phyloP scores from a whole-genome alignment of 1,284 basidiomycete species.

The Irpex sp. region DNA sequence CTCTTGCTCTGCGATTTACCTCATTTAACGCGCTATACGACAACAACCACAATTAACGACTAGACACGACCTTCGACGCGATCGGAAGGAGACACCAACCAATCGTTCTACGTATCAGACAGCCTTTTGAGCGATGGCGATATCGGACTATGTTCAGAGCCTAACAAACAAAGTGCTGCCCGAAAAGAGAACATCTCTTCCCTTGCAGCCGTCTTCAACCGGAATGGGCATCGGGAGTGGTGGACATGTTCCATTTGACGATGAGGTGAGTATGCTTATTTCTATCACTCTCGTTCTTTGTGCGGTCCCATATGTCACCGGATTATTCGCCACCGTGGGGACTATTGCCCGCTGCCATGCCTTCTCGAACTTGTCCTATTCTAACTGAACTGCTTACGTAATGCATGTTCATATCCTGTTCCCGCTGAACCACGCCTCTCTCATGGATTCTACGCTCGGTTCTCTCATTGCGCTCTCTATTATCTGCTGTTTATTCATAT shows the following conservation, averaged over 20 bases:
- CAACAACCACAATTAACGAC: not conserved
- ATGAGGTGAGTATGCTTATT: constrained; percentile 50
- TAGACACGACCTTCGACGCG: not conserved
- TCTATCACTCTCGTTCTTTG: constrained; percentile 10
- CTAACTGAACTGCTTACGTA: constrained; percentile 43
- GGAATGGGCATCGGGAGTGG: constrained; percentile 50
- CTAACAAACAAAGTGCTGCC: constrained; percentile 22
- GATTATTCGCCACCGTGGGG: constrained; percentile 2
- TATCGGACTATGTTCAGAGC: constrained; percentile 25
- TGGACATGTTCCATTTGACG: constrained; percentile 58
- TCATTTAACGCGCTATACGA: not conserved
- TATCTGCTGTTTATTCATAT: constrained; percentile 52
- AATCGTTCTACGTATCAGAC: not conserved
- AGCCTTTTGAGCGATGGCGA: constrained; percentile 16
- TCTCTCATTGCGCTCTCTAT: constrained; percentile 55
- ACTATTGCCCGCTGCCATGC: constrained; percentile 4
- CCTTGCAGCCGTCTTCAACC: constrained; percentile 21
- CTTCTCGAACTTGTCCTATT: not conserved
- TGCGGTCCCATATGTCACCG: constrained; percentile 8
- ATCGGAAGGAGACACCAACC: too few relatives aligned
- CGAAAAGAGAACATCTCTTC: constrained; percentile 22
- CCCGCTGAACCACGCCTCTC: constrained; percentile 8
- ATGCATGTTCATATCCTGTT: constrained; percentile 28
- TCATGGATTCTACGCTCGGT: constrained; percentile 32
- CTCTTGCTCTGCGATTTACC: not conserved